Percentiles rank a stretch among this genome's conserved stretches.
Conservation (phyloP, 2,329 filamentous ascomycete species). For the Aureobasidium sp. region DNA sequence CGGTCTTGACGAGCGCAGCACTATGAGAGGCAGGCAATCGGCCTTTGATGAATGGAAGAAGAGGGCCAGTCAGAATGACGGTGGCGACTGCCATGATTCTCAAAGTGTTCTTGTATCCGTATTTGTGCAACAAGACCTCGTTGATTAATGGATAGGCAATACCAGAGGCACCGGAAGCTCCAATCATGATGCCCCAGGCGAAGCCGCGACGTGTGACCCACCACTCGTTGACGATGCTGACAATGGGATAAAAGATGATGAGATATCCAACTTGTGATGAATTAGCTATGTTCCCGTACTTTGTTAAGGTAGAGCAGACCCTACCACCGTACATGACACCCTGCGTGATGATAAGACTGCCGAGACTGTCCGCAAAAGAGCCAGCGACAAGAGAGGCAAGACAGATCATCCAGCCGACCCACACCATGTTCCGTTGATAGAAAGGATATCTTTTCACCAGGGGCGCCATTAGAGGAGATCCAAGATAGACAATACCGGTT, state of each 20-base stretch:
- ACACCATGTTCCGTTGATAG: conserved; percentile 40
- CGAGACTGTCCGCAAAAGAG: conserved; percentile 44
- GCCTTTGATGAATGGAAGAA: conserved; percentile 30
- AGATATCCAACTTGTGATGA: conserved; percentile 49
- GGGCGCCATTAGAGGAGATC: conserved; percentile 44
- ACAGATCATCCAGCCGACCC: conserved; percentile 34
- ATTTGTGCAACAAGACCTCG: conserved; percentile 20
- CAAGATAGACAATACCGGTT: conserved; percentile 50
- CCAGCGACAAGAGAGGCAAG: conserved; percentile 22
- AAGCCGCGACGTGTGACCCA: conserved; percentile 25
- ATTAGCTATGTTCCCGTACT: no score
- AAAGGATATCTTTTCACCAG: conserved; percentile 34
- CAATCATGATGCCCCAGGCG: conserved; percentile 23
- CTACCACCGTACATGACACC: conserved; percentile 49
- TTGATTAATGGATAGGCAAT: conserved; percentile 23
- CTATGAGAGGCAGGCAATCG: conserved; percentile 26
- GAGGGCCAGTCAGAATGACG: conserved; percentile 27
- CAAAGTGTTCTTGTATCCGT: conserved; percentile 24
- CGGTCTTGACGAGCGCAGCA: conserved; percentile 20
- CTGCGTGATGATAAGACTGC: conserved; percentile 53
- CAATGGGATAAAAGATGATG: conserved; percentile 25
- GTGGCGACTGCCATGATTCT: conserved; percentile 21
- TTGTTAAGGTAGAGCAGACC: conserved; percentile 38
- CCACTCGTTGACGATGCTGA: conserved; percentile 27
- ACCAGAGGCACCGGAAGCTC: conserved; percentile 23